Percentiles rank a stretch among this genome's conserved stretches.
phyloP scores from a whole-genome alignment of 129 eudicot genomes.

The Kitagawia praeruptora region DNA sequence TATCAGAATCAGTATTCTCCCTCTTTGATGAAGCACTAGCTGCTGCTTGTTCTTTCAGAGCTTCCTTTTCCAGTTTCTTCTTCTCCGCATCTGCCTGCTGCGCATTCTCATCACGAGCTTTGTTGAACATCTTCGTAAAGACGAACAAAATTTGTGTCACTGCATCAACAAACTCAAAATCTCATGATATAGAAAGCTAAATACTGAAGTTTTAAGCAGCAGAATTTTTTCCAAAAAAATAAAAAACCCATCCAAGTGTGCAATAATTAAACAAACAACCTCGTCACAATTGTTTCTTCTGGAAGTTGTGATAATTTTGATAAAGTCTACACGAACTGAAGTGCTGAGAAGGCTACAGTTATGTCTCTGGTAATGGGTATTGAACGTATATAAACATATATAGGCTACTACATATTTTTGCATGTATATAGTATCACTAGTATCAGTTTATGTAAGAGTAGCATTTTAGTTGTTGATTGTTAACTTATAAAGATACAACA shows the following conservation, averaged over 20 bases:
- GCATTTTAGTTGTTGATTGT: too few species aligned
- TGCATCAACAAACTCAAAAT: conserved; percentile 30
- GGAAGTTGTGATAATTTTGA: background rate
- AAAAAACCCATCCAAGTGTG: background rate
- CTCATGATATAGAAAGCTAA: background rate
- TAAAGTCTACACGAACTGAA: background rate
- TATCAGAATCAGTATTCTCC: conserved; percentile 39
- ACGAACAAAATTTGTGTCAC: conserved; percentile 83
- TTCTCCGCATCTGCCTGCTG: conserved; percentile 89
- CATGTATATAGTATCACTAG: background rate
- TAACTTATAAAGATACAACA: too few species aligned
- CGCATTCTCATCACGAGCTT: conserved; percentile 80
- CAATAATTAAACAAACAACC: background rate
- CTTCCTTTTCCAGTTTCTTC: conserved; percentile 95
- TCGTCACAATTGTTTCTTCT: background rate
- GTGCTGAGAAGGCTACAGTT: background rate
- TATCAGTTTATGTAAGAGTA: background rate
- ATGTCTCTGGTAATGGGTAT: background rate
- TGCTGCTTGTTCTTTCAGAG: conserved; percentile 66
- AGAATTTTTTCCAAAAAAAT: background rate
- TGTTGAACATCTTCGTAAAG: conserved; percentile 80
- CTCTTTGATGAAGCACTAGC: conserved; percentile 40
- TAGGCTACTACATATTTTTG: background rate
- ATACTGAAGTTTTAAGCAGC: background rate
- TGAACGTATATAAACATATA: background rate